phyloP scores from a whole-genome alignment of 2,329 filamentous ascomycete species.

The Paracamarosporium sp. region DNA sequence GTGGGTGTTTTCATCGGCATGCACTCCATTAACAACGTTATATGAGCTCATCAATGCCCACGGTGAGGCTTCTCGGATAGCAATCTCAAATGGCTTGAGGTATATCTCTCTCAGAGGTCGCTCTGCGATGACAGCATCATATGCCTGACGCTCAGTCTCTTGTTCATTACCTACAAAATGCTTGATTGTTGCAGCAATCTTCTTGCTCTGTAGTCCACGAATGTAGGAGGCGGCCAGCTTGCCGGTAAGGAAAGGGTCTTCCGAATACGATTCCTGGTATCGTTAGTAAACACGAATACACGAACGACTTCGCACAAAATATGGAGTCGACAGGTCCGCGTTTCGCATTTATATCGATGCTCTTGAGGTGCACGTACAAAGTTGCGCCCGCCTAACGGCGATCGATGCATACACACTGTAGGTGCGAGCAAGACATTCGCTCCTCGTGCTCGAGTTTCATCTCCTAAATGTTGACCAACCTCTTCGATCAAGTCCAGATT shows the following conservation, averaged over 20 bases:
- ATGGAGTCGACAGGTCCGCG: no score
- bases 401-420: conserved; percentile 82
- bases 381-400: conserved; percentile 82
- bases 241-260: conserved; percentile 79
- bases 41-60: conserved; percentile 75
- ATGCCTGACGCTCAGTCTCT: conserved; percentile 70
- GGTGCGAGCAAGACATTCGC: conserved; percentile 77
- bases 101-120: conserved; percentile 73
- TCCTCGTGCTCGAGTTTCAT: conserved; percentile 75
- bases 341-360: no score
- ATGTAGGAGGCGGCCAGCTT: conserved; percentile 76
- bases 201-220: conserved; percentile 74
- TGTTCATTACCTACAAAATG: conserved; percentile 79
- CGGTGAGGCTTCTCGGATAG: conserved; percentile 69
- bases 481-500: conserved; percentile 73
- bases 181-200: conserved; percentile 80
- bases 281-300: not conserved
- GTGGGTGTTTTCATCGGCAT: conserved; percentile 47
- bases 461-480: conserved; percentile 73
- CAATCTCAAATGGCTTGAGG: conserved; percentile 77
- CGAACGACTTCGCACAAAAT: no score
- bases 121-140: conserved; percentile 70
- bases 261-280: conserved; percentile 72
- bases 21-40: conserved; percentile 69
- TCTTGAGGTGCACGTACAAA: conserved; percentile 58